Conservation (phyloP, 768 basidiomycete species). For the Melanogaster broomeanus region DNA sequence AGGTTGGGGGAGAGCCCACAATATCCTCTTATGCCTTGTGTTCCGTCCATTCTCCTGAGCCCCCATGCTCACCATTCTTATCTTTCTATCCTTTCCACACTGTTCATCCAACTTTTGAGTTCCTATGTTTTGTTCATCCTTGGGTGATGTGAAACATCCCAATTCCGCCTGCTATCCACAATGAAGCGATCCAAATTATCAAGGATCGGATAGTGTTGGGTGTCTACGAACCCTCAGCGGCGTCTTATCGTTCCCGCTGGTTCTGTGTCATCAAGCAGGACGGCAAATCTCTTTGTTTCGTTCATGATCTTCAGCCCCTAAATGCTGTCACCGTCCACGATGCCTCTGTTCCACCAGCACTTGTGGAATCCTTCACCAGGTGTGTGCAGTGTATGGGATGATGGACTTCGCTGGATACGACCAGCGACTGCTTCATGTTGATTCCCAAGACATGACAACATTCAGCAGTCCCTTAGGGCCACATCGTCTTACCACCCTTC, state of each 20-base stretch:
- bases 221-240: constrained; percentile 35
- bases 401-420: too few species aligned
- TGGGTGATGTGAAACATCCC: constrained; percentile 35
- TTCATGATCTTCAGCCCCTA: constrained; percentile 1
- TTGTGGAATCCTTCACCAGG: background rate
- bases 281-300: fast-evolving
- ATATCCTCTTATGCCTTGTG: too few species aligned
- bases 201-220: constrained; percentile 36
- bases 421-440: too few species aligned
- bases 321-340: background rate
- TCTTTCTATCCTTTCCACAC: too few species aligned
- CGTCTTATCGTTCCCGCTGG: background rate
- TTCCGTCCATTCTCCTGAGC: too few species aligned
- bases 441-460: too few species aligned
- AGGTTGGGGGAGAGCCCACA: too few species aligned
- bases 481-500: too few species aligned
- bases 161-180: constrained; percentile 25
- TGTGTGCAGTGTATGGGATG: background rate
- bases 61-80: too few species aligned
- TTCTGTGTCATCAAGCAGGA: constrained; percentile 7
- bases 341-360: background rate
- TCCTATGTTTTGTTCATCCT: too few species aligned
- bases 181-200: constrained; percentile 28
- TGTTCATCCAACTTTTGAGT: too few species aligned
- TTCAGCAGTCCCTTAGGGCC: too few species aligned